Conservation (phyloP, 805 yeast genomes). For the Yamadazyma paraphyllophila region DNA sequence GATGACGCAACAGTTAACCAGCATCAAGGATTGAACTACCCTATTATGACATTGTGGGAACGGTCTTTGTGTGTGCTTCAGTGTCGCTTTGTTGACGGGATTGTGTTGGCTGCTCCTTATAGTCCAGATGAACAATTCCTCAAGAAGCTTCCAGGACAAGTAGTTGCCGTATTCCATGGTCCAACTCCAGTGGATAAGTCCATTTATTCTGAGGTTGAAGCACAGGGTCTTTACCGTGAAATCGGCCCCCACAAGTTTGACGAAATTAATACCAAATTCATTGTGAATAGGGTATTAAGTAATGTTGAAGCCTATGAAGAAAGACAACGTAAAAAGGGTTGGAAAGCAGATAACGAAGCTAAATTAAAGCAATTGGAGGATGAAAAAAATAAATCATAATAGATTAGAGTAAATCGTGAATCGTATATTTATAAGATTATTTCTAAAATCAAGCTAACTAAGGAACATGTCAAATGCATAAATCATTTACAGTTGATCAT, state of each 20-base stretch:
- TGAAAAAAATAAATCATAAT: neutral
- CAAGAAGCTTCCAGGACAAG: slow-evolving; percentile 35
- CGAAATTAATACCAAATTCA: slow-evolving; percentile 64
- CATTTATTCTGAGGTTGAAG: slow-evolving; percentile 38
- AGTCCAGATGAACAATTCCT: slow-evolving; percentile 43
- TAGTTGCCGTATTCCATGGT: slow-evolving; percentile 53
- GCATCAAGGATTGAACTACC: slow-evolving; percentile 62
- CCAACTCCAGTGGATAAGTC: slow-evolving; percentile 42
- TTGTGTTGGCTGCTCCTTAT: slow-evolving; percentile 69
- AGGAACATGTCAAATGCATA: no score
- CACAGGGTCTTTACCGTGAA: slow-evolving; percentile 35
- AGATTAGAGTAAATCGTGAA: neutral
- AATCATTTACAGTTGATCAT: no score
- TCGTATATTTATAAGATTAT: neutral
- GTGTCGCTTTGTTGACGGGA: slow-evolving; percentile 78
- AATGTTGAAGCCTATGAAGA: slow-evolving; percentile 74
- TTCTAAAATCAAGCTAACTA: neutral
- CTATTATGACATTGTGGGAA: slow-evolving; percentile 86
- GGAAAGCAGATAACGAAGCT: slow-evolving; percentile 56
- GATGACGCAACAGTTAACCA: slow-evolving; percentile 56
- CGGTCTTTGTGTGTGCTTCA: slow-evolving; percentile 85
- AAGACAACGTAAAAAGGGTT: slow-evolving; percentile 84
- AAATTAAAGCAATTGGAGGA: slow-evolving; percentile 24
- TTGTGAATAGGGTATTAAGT: slow-evolving; percentile 69
- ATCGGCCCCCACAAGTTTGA: slow-evolving; percentile 58